Percentiles rank a stretch among this genome's conserved stretches.
Conservation (phyloP, 805 yeast species). For the Saccharomycopsis synnaedendra region DNA sequence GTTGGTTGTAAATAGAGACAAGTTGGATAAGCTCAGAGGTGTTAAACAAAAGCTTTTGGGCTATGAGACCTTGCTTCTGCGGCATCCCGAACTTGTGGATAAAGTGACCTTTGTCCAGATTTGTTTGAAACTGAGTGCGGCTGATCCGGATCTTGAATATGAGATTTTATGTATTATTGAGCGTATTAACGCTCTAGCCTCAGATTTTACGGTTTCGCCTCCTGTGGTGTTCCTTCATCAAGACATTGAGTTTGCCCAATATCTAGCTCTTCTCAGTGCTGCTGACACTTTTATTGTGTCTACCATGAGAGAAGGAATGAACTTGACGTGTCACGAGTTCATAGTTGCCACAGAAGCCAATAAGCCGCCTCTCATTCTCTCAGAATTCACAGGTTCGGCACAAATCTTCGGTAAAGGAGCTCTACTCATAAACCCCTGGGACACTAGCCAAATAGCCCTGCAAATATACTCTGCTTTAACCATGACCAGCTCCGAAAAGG, state of each 20-base stretch:
- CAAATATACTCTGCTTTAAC: slow-evolving; percentile 53
- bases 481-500: slow-evolving; percentile 49
- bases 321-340: slow-evolving; percentile 91
- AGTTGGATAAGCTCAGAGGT: slow-evolving; percentile 80
- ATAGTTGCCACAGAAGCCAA: slow-evolving; percentile 60
- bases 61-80: slow-evolving; percentile 63
- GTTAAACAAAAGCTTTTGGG: slow-evolving; percentile 80
- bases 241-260: slow-evolving; percentile 83
- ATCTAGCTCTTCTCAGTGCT: slow-evolving; percentile 72
- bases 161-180: slow-evolving; percentile 71
- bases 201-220: slow-evolving; percentile 60
- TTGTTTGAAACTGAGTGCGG: slow-evolving; percentile 45
- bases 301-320: slow-evolving; percentile 94
- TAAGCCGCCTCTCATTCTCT: slow-evolving; percentile 72
- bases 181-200: slow-evolving; percentile 69
- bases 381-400: slow-evolving; percentile 95
- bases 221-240: slow-evolving; percentile 85
- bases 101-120: slow-evolving; percentile 74
- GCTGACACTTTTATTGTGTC: slow-evolving; percentile 85
- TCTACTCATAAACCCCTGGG: slow-evolving; percentile 85
- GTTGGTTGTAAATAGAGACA: slow-evolving; percentile 79
- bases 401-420: slow-evolving; percentile 63
- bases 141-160: slow-evolving; percentile 54
- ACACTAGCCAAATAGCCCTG: slow-evolving; percentile 52
- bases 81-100: slow-evolving; percentile 61